Conservation (phyloP, 129 eudicot genomes). For the Apium graveolens region DNA sequence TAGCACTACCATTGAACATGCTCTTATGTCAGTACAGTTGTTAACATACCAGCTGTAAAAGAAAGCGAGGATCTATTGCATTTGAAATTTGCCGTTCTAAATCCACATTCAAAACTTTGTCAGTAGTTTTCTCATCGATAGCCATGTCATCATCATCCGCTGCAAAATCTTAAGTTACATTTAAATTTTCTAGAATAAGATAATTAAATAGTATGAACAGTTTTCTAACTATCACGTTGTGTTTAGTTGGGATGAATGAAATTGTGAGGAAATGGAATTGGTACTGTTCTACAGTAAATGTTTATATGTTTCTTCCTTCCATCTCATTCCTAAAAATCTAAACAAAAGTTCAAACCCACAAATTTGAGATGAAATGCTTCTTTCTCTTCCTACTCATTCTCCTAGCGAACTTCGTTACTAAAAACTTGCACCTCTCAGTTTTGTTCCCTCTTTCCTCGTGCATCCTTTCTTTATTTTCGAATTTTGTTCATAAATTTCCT, state of each 20-base stretch:
- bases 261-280: background rate
- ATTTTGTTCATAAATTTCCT: background rate
- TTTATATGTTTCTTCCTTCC: background rate
- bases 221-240: background rate
- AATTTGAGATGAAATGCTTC: background rate
- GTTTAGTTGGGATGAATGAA: background rate
- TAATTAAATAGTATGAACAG: background rate
- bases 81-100: conserved; percentile 66
- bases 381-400: background rate
- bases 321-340: background rate
- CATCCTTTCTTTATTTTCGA: background rate
- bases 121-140: conserved; percentile 38
- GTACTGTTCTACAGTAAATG: background rate
- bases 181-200: background rate
- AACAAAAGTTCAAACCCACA: background rate
- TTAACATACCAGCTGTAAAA: conserved; percentile 62
- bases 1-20: too few relatives aligned
- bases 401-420: background rate
- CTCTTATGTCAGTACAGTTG: background rate
- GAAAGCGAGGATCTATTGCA: conserved; percentile 86
- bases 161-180: conserved; percentile 29
- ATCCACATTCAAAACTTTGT: conserved; percentile 41
- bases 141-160: conserved; percentile 76
- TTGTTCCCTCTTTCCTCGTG: background rate
- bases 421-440: background rate